Evolutionary conservation across 495 filamentous ascomycete species (phyloP).

Genomic region (Penicillium coprophilum): DNA sequence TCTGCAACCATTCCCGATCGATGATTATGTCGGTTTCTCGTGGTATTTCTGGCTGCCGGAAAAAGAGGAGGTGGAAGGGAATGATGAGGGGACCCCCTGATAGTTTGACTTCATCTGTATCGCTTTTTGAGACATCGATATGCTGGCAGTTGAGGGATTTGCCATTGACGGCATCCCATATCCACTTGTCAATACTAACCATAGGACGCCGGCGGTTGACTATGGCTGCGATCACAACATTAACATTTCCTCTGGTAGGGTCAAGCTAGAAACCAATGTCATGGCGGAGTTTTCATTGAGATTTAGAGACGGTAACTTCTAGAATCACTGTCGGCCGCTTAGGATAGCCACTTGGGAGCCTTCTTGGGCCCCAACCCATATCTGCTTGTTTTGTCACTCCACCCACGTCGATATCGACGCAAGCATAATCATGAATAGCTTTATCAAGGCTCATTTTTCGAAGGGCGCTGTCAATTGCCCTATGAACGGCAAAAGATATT

Average conservation of each 20-base stretch:
- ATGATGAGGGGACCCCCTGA: constrained; percentile 1
- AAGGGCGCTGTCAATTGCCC: constrained; percentile 3
- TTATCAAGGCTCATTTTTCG: constrained; percentile 5
- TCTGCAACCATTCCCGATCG: neutral
- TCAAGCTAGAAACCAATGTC: constrained; percentile 9
- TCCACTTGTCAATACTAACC: constrained; percentile 9
- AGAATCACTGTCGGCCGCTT: constrained; percentile 8
- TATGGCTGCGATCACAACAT: constrained; percentile 7
- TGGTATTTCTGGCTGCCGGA: neutral
- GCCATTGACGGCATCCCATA: neutral
- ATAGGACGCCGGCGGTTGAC: neutral
- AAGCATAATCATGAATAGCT: constrained; percentile 1
- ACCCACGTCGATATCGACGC: neutral
- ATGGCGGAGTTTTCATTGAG: neutral
- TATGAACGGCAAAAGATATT: neutral
- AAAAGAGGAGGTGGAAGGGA: constrained; percentile 11
- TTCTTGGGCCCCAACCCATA: constrained; percentile 4
- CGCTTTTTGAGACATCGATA: constrained; percentile 1
- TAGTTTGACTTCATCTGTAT: neutral
- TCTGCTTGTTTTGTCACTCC: constrained; percentile 3
- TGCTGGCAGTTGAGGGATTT: neutral
- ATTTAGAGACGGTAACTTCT: constrained; percentile 6
- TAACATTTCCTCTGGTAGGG: neutral
- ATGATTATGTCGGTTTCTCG: constrained; percentile 9
- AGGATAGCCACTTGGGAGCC: constrained; percentile 6